Percentiles rank a stretch among this genome's conserved stretches.
phyloP scores from a whole-genome alignment of 2,329 filamentous ascomycete species.

The Ascochyta rabiei region DNA sequence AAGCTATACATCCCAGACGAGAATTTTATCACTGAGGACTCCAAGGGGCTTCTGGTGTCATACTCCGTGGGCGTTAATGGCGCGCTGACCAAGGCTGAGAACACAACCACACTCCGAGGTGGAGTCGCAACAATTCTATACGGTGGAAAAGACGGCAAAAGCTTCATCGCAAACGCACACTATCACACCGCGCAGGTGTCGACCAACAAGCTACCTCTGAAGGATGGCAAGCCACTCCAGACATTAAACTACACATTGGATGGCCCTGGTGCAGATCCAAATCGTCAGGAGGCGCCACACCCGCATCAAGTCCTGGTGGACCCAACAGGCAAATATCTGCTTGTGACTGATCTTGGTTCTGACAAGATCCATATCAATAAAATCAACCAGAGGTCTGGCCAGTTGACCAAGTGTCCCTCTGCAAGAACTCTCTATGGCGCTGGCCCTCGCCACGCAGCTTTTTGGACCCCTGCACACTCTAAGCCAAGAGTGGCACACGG shows the following conservation, averaged over 20 bases:
- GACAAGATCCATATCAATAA: conserved; percentile 62
- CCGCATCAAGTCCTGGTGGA: conserved; percentile 60
- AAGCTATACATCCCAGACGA: conserved; percentile 40
- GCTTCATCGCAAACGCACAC: conserved; percentile 42
- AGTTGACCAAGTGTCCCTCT: conserved; percentile 54
- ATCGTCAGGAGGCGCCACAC: conserved; percentile 61
- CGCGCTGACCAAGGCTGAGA: conserved; percentile 31
- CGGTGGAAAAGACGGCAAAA: conserved; percentile 36
- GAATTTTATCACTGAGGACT: conserved; percentile 22
- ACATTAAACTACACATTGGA: conserved; percentile 38
- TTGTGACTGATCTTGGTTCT: conserved; percentile 61
- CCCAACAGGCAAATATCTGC: conserved; percentile 57
- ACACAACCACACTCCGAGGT: conserved; percentile 31
- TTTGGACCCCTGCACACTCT: conserved; percentile 50
- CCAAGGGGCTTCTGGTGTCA: conserved; percentile 29
- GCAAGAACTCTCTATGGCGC: conserved; percentile 54
- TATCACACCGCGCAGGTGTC: conserved; percentile 44
- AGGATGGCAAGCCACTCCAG: conserved; percentile 34
- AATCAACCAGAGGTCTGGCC: conserved; percentile 55
- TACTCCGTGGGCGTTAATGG: conserved; percentile 36
- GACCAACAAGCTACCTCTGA: conserved; percentile 46
- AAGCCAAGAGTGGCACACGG: conserved; percentile 24
- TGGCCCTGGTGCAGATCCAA: conserved; percentile 52
- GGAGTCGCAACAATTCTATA: conserved; percentile 38
- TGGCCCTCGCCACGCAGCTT: conserved; percentile 61